Percentiles rank a stretch among this genome's conserved stretches.
These are phyloP conservation scores for Leccinum subgranulosum DNA, from an alignment of 768 basidiomycete genomes.

Conservation along the genomic window DNA sequence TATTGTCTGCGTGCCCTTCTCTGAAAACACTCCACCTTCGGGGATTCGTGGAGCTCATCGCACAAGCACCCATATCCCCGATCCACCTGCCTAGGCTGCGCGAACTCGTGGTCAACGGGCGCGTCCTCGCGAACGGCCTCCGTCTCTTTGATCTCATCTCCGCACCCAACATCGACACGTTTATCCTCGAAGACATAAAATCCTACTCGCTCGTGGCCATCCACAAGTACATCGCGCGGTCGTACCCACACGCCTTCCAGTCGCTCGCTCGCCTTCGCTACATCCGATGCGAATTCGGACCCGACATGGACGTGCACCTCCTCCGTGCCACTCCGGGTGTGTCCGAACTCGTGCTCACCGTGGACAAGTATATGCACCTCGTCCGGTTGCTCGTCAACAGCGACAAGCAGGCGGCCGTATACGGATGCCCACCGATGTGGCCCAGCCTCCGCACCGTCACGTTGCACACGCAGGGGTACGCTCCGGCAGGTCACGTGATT, in stretches of 20 bases:
- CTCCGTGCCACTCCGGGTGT: slow-evolving; percentile 32
- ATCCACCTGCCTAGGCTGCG: slow-evolving; percentile 24
- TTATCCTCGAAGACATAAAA: slow-evolving; percentile 32
- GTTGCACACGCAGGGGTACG: slow-evolving; percentile 30
- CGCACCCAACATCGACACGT: slow-evolving; percentile 29
- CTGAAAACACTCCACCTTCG: slow-evolving; percentile 27
- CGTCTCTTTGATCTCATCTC: slow-evolving; percentile 33
- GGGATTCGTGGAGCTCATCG: slow-evolving; percentile 29
- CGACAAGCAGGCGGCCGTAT: slow-evolving; percentile 31
- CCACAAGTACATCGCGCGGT: slow-evolving; percentile 26
- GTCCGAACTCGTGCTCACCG: slow-evolving; percentile 30
- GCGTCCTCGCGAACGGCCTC: slow-evolving; percentile 26
- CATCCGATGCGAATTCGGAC: slow-evolving; percentile 29
- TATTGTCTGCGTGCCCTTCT: slow-evolving; percentile 17
- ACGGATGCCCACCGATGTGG: slow-evolving; percentile 30
- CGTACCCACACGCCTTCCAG: slow-evolving; percentile 29
- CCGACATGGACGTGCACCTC: slow-evolving; percentile 31
- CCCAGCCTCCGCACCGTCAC: slow-evolving; percentile 23
- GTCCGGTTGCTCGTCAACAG: slow-evolving; percentile 32
- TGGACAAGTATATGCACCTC: slow-evolving; percentile 29
- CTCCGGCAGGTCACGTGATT: slow-evolving; percentile 6
- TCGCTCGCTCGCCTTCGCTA: slow-evolving; percentile 27
- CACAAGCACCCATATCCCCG: slow-evolving; percentile 18
- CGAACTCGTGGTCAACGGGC: slow-evolving; percentile 32
- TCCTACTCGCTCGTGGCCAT: slow-evolving; percentile 23